Evolutionary conservation across 2,329 filamentous ascomycete species (phyloP), one percentile per base, ranked within the genome.

Genomic region (Alternaria solani): DNA sequence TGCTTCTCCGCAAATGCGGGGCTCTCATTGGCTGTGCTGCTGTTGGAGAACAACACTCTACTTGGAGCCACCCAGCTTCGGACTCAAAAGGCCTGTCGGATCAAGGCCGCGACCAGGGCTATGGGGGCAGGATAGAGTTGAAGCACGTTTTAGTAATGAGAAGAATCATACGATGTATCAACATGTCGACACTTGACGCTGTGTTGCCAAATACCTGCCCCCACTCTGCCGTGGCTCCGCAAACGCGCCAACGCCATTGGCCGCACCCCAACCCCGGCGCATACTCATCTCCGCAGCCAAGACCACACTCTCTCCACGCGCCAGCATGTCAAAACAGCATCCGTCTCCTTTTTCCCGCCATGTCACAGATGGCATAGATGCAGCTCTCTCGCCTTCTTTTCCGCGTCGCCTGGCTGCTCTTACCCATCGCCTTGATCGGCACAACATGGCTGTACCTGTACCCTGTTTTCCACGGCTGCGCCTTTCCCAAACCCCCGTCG

Each of bases 401-500:
- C 72, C 73, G 75, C 71, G 66, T 83, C 63, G 80, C 83, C 74
- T 72, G 80, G 72, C 72, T 85, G 64, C 78, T 89, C 38, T 74
- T 91, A 44, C 89, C 92, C 49, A 73, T 94, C 74, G 89, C 91
- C 59, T 71, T 94, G 73, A 80, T 87, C 65, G 87, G 87, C 73
- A 92, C 91, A 52, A 71, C 89, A 66, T 96, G 94, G 80, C 85
- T 98, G 54, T 97, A 97, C 81, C 83, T 94, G 39, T 98, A 96
- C 76, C 94, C 95, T 8, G 74, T 92, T 68, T 90, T 97, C 73
- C 86, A 75, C 67, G 86, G 87, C 72, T 98, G 94, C 82, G 88
- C 86, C 38, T 98, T 97, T 79, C 92, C 94, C 6, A 28, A 56
- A 26, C 69, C 68, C 11, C 62, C 66, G 16, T n/a, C 58, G 20